These are phyloP conservation scores for Raffaelea arxii DNA, from an alignment of 2,329 filamentous ascomycete genomes.

Conservation along the genomic window DNA sequence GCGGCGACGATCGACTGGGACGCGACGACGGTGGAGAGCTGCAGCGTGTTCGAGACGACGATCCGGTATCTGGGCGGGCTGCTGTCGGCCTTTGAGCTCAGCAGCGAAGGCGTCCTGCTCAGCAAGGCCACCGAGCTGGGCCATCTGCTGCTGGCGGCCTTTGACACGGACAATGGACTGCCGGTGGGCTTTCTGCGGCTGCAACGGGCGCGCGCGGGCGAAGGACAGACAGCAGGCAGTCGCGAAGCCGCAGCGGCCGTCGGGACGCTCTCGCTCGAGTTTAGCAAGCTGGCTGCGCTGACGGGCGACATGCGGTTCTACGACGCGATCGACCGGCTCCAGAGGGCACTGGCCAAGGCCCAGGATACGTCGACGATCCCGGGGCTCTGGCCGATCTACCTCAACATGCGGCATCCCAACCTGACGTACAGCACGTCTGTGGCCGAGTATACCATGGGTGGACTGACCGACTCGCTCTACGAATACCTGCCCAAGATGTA, in stretches of 20 bases:
- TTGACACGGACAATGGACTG: conserved; percentile 75
- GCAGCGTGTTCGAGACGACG: conserved; percentile 72
- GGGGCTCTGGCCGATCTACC: conserved; percentile 62
- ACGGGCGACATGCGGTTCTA: conserved; percentile 62
- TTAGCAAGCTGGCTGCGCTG: conserved; percentile 59
- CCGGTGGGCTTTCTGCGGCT: conserved; percentile 49
- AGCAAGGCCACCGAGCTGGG: conserved; percentile 71
- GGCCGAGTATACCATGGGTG: conserved; percentile 40
- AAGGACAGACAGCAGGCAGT: conserved; percentile 23
- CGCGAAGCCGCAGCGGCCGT: conserved; percentile 27
- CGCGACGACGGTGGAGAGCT: conserved; percentile 46
- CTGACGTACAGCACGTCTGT: conserved; percentile 24
- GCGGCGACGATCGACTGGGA: conserved; percentile 70
- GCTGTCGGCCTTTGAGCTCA: conserved; percentile 78
- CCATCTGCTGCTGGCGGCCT: conserved; percentile 69
- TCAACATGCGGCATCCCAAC: conserved; percentile 46
- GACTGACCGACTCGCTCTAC: conserved; percentile 44
- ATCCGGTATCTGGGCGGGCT: conserved; percentile 88
- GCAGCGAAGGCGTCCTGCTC: conserved; percentile 56
- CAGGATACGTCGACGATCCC: conserved; percentile 63
- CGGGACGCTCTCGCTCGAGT: conserved; percentile 60
- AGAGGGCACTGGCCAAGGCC: conserved; percentile 55
- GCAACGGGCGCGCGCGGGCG: conserved; percentile 23
- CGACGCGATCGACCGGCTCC: conserved; percentile 66
- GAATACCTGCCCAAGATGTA: conserved; percentile 55